Conservation (phyloP, 2,329 filamentous ascomycete species). For the Lachnellula subtilissima region DNA sequence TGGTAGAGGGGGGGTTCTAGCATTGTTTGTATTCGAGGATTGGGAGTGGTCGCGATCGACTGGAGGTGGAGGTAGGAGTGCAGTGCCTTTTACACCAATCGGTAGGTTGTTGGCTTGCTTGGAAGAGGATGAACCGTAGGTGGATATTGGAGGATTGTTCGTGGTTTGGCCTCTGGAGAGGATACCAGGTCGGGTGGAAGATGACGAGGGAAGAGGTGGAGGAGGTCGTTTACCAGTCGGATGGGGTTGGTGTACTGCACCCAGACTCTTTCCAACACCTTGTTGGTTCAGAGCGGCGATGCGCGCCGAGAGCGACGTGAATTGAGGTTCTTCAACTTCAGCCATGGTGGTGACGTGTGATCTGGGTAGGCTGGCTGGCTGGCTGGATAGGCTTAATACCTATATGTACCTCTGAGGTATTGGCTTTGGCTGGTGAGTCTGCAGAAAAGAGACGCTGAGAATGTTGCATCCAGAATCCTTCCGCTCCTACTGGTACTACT, state of each 20-base stretch:
- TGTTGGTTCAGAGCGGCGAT: conserved; percentile 56
- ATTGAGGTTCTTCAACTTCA: conserved; percentile 57
- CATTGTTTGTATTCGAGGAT: conserved; percentile 5
- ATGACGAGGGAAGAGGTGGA: conserved; percentile 38
- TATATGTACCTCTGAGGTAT: background rate
- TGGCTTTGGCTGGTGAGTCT: background rate
- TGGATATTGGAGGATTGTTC: conserved; percentile 33
- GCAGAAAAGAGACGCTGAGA: too few relatives aligned
- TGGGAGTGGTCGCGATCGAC: conserved; percentile 25
- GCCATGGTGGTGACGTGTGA: conserved; percentile 41
- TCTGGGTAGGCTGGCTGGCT: too few relatives aligned
- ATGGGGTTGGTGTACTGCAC: conserved; percentile 11
- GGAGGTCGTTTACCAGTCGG: conserved; percentile 50
- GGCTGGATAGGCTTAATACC: too few relatives aligned
- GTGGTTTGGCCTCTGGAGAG: conserved; percentile 35
- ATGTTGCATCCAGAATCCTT: too few relatives aligned
- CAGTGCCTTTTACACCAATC: conserved; percentile 16
- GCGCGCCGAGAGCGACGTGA: conserved; percentile 55
- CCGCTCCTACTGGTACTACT: too few relatives aligned
- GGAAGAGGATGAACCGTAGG: conserved; percentile 23
- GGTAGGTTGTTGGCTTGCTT: conserved; percentile 25
- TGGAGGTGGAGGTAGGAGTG: conserved; percentile 27
- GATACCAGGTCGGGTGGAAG: conserved; percentile 35
- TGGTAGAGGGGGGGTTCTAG: conserved; percentile 22
- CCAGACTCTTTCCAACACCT: conserved; percentile 18